These are phyloP conservation scores for Fusarium praegraminearum DNA, from an alignment of 2,329 filamentous ascomycete species.

Conservation along the genomic window DNA sequence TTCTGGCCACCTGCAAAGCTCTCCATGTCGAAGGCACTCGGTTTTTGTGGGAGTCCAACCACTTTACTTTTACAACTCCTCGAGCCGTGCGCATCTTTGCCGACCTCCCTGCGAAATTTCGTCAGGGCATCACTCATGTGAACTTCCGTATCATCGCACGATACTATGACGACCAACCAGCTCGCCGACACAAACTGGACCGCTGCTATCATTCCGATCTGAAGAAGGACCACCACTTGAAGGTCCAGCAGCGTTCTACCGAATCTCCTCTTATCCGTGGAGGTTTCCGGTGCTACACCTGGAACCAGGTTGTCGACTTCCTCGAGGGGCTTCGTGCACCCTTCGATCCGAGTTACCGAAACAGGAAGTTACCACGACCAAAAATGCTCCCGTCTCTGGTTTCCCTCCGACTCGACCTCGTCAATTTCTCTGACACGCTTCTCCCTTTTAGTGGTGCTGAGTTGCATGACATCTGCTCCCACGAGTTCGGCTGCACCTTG, in stretches of 20 bases:
- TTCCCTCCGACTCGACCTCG: slow-evolving; percentile 64
- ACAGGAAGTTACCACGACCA: slow-evolving; percentile 54
- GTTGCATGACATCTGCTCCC: slow-evolving; percentile 65
- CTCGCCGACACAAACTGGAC: slow-evolving; percentile 56
- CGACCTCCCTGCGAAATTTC: slow-evolving; percentile 58
- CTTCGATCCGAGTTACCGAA: slow-evolving; percentile 57
- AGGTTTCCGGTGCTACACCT: slow-evolving; percentile 67
- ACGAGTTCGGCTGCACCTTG: slow-evolving; percentile 65
- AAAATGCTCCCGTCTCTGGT: slow-evolving; percentile 62
- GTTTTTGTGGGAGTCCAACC: slow-evolving; percentile 64
- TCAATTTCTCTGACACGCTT: slow-evolving; percentile 64
- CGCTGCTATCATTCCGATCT: slow-evolving; percentile 59
- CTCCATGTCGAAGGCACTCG: slow-evolving; percentile 63
- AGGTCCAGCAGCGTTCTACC: slow-evolving; percentile 57
- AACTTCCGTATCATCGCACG: slow-evolving; percentile 66
- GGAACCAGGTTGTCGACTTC: slow-evolving; percentile 66
- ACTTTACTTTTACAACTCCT: slow-evolving; percentile 67
- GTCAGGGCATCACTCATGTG: slow-evolving; percentile 59
- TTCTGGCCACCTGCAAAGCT: slow-evolving; percentile 64
- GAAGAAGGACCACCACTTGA: slow-evolving; percentile 57
- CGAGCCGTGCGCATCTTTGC: slow-evolving; percentile 63
- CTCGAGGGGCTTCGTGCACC: slow-evolving; percentile 64
- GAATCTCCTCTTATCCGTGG: slow-evolving; percentile 62
- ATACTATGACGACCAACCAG: slow-evolving; percentile 65
- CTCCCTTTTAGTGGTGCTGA: slow-evolving; percentile 60